Evolutionary conservation across 257 asterid species (phyloP).

Genomic region (Ophiorrhiza pumila): DNA sequence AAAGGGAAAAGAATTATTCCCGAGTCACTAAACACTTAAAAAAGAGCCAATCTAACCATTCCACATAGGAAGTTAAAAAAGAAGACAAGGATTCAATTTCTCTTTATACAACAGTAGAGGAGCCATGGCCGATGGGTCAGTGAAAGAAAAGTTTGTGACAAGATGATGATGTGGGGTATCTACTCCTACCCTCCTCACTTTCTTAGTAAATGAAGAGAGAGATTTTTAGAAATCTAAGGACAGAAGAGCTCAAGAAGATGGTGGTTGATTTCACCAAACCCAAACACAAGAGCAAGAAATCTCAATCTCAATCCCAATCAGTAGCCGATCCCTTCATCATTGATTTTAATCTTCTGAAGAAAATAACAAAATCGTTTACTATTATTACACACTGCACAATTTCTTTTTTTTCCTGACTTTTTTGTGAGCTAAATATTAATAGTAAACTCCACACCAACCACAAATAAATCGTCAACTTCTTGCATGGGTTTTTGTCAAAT

Average conservation of each 20-base stretch:
- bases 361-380: no score
- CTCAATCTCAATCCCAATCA: no score
- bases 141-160: not conserved
- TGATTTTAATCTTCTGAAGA: no score
- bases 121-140: not conserved
- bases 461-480: not conserved
- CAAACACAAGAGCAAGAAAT: no score
- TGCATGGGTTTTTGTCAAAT: constrained; percentile 1
- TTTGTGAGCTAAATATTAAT: not conserved
- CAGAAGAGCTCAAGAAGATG: not conserved
- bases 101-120: not conserved
- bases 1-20: not conserved
- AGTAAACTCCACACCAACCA: not conserved
- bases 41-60: not conserved
- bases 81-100: not conserved
- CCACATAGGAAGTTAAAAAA: not conserved
- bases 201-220: not conserved
- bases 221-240: no score
- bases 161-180: constrained; percentile 8
- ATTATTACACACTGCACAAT: no score
- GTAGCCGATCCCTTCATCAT: no score
- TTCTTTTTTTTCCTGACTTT: not conserved
- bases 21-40: not conserved
- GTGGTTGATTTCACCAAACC: no score
- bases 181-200: not conserved